phyloP scores from a whole-genome alignment of 768 basidiomycete species.

The Hemileccinum impolitum region DNA sequence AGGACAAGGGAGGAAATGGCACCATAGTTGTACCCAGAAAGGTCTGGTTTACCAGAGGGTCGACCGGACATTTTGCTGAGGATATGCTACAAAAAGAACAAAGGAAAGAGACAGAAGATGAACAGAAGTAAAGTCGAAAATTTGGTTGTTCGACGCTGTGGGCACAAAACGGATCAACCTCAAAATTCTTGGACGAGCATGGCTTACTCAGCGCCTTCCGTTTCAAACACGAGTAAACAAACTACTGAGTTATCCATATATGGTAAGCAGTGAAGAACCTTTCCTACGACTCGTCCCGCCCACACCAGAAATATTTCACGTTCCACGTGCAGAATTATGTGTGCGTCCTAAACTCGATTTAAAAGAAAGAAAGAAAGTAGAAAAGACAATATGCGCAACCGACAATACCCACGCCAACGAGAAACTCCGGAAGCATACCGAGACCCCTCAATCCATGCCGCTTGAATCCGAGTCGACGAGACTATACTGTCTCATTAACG shows the following conservation, averaged over 20 bases:
- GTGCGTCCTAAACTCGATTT: conserved; percentile 1
- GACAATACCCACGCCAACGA: background rate
- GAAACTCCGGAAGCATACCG: background rate
- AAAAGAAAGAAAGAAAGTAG: background rate
- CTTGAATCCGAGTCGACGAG: conserved; percentile 27
- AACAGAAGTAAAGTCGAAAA: background rate
- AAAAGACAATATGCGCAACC: background rate
- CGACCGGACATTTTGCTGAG: conserved; percentile 35
- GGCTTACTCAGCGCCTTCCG: conserved; percentile 15
- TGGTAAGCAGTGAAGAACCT: too few species aligned
- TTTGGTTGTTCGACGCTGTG: conserved; percentile 7
- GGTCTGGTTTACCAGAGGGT: conserved; percentile 61
- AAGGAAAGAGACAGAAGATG: background rate
- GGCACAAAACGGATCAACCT: background rate
- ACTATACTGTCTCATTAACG: conserved; percentile 91
- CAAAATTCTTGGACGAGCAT: too few species aligned
- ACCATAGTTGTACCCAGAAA: conserved; percentile 93
- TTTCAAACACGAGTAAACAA: conserved; percentile 22
- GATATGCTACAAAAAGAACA: conserved; percentile 4
- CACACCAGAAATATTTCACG: too few species aligned
- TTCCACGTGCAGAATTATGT: background rate
- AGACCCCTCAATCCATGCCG: conserved; percentile 27
- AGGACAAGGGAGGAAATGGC: conserved; percentile 93
- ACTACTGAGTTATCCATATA: too few species aligned
- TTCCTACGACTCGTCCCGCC: too few species aligned